Evolutionary conservation across 2,329 filamentous ascomycete genomes (phyloP).

Genomic region (Aspergillus pseudonomiae): DNA sequence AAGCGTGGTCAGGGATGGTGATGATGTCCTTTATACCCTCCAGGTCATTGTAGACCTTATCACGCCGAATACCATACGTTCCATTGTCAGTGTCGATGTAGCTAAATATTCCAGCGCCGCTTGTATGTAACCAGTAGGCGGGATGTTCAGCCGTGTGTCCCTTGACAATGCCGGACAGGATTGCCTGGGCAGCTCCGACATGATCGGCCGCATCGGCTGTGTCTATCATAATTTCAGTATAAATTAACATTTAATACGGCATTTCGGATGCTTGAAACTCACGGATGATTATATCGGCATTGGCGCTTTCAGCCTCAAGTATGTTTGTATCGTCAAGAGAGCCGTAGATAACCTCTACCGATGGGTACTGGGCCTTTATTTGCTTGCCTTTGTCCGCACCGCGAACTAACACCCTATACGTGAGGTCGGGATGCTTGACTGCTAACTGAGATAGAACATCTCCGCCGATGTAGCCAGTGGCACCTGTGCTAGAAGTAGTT

Average conservation of each 20-base stretch:
- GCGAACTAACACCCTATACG: conserved; percentile 11
- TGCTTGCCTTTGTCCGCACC: conserved; percentile 5
- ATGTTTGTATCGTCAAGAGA: conserved; percentile 3
- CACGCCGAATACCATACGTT: conserved; percentile 8
- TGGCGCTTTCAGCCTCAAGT: conserved; percentile 11
- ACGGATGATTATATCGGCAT: conserved; percentile 20
- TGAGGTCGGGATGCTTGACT: conserved; percentile 15
- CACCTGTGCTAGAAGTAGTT: neutral
- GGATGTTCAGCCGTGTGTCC: conserved; percentile 15
- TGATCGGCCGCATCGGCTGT: conserved; percentile 17
- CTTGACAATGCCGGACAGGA: conserved; percentile 9
- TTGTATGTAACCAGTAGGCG: conserved; percentile 17
- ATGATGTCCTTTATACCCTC: conserved; percentile 11
- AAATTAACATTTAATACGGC: too few relatives aligned
- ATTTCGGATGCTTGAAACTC: neutral
- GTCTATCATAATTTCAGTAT: conserved; percentile 2
- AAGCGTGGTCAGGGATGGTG: conserved; percentile 18
- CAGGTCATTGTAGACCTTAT: conserved; percentile 13
- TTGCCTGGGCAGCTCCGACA: conserved; percentile 9
- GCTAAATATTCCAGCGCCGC: conserved; percentile 17
- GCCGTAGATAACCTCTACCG: conserved; percentile 1
- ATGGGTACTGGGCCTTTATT: conserved; percentile 12
- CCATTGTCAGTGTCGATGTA: conserved; percentile 13
- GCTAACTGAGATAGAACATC: conserved; percentile 47
- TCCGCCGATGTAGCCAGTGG: conserved; percentile 35